Percentiles rank a stretch among this genome's conserved stretches.
Conservation (phyloP, 352 stramenopile genomes). For the Phytophthora syringae region DNA sequence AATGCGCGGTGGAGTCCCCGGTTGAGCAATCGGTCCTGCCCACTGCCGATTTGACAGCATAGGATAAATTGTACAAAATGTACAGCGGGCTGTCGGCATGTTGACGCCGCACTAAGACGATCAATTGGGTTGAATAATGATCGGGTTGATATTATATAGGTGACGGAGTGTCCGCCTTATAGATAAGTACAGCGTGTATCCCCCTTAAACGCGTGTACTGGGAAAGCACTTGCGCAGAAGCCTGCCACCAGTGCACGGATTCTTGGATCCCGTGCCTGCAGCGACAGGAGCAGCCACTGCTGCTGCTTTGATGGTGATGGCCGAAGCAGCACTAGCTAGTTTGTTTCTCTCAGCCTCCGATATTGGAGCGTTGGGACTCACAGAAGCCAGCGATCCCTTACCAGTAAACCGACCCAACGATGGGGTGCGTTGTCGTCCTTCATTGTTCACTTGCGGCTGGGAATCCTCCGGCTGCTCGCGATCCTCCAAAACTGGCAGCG, state of each 20-base stretch:
- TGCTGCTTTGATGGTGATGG: slow-evolving; percentile 21
- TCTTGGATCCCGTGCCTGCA: slow-evolving; percentile 23
- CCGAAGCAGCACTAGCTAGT: slow-evolving; percentile 24
- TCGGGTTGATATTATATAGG: slow-evolving; percentile 28
- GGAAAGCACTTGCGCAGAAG: slow-evolving; percentile 40
- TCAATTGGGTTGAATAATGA: slow-evolving; percentile 7
- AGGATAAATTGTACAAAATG: slow-evolving; percentile 24
- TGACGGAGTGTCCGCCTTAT: slow-evolving; percentile 24
- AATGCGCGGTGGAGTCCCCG: slow-evolving; percentile 27
- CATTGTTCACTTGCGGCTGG: slow-evolving; percentile 5
- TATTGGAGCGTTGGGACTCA: slow-evolving; percentile 26
- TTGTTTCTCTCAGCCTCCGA: slow-evolving; percentile 35
- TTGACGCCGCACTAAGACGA: neutral
- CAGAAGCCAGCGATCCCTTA: slow-evolving; percentile 30
- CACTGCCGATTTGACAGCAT: too few species aligned
- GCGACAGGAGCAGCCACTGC: slow-evolving; percentile 9
- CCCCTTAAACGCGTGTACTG: slow-evolving; percentile 23
- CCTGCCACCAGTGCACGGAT: slow-evolving; percentile 16
- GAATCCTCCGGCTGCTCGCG: slow-evolving; percentile 7
- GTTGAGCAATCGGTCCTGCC: slow-evolving; percentile 12
- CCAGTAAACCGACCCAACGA: slow-evolving; percentile 35
- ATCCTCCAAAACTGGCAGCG: slow-evolving; percentile 23
- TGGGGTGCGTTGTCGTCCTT: slow-evolving; percentile 23
- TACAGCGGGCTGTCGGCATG: neutral
- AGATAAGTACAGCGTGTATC: slow-evolving; percentile 34